Evolutionary conservation across 208 protist species (phyloP).

Genomic region (Trichomonas vaginalis): DNA sequence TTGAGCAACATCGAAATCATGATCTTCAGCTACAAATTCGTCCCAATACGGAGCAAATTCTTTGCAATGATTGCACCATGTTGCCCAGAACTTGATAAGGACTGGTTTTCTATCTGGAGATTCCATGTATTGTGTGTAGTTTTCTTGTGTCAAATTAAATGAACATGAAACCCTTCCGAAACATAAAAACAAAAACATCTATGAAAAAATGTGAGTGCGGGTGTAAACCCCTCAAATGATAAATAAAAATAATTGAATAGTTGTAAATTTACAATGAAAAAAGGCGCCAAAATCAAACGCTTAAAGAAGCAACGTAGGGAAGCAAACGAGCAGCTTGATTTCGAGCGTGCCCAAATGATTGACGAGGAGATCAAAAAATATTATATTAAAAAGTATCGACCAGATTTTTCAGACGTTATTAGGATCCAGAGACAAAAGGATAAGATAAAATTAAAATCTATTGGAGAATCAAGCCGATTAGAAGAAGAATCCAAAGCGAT

Average conservation of each 20-base stretch:
- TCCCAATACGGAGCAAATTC: background rate
- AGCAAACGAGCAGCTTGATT: background rate
- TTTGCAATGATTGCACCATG: background rate
- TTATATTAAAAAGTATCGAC: background rate
- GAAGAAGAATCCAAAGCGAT: background rate
- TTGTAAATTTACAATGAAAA: background rate
- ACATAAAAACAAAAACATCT: no score
- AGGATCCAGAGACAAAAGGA: background rate
- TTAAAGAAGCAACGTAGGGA: background rate
- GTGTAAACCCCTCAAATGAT: no score
- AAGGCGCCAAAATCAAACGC: background rate
- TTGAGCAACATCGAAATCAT: background rate
- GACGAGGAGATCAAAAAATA: background rate
- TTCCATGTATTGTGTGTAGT: background rate
- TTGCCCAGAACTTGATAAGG: background rate
- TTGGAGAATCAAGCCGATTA: background rate
- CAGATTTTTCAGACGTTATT: background rate
- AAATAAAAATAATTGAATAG: no score
- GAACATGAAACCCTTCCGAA: no score
- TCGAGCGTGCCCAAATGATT: background rate
- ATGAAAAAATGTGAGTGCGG: no score
- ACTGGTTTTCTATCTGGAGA: background rate
- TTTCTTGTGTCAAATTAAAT: background rate
- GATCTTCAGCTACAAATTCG: background rate
- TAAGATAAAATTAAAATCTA: background rate